Evolutionary conservation across 2,329 filamentous ascomycete genomes (phyloP).

Genomic region (Conoideocrella luteorostrata): DNA sequence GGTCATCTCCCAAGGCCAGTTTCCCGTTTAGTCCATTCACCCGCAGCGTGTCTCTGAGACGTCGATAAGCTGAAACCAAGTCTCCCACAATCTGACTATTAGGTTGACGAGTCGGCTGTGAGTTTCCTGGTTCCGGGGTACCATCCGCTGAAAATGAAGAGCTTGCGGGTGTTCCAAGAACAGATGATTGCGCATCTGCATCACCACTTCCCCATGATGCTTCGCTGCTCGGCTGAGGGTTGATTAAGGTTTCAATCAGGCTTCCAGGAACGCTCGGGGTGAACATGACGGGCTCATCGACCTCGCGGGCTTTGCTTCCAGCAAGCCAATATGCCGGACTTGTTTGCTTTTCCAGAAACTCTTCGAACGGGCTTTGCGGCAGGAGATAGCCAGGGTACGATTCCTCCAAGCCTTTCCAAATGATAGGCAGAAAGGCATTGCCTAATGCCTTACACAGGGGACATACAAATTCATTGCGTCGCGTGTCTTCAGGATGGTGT

Average conservation of each 20-base stretch:
- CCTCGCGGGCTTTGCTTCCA: constrained; percentile 30
- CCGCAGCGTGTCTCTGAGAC: constrained; percentile 51
- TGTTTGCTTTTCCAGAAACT: constrained; percentile 61
- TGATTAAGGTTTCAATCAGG: constrained; percentile 30
- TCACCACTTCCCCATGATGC: constrained; percentile 36
- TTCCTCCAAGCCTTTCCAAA: constrained; percentile 91
- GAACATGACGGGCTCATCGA: constrained; percentile 22
- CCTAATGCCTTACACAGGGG: constrained; percentile 94
- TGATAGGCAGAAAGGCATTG: constrained; percentile 88
- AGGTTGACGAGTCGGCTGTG: constrained; percentile 7
- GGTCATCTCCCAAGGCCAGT: constrained; percentile 35
- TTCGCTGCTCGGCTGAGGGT: constrained; percentile 29
- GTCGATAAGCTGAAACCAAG: constrained; percentile 53
- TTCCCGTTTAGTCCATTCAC: constrained; percentile 45
- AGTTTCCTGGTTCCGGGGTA: constrained; percentile 17
- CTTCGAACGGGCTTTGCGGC: constrained; percentile 52
- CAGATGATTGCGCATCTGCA: constrained; percentile 22
- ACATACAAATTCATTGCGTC: constrained; percentile 85
- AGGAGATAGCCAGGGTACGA: constrained; percentile 69
- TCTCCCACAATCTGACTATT: constrained; percentile 37
- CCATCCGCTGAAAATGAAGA: constrained; percentile 33
- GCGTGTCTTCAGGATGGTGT: constrained; percentile 79
- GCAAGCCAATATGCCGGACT: constrained; percentile 35
- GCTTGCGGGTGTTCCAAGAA: constrained; percentile 34
- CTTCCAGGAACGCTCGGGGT: constrained; percentile 33